Conservation (phyloP, 2,329 filamentous ascomycete species). For the Xylaria sp. region DNA sequence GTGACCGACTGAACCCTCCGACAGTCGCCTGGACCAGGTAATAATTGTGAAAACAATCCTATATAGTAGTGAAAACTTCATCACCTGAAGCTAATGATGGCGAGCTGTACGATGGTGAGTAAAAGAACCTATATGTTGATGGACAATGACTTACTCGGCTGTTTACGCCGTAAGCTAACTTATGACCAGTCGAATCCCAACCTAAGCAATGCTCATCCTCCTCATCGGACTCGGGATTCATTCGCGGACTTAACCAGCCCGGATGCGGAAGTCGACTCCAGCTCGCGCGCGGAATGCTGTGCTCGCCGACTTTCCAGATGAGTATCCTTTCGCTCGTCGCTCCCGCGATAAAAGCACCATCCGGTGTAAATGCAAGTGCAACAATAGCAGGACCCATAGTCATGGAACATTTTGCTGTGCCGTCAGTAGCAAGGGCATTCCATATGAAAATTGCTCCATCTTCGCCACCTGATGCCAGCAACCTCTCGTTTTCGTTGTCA, state of each 20-base stretch:
- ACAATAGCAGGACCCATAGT: constrained; percentile 69
- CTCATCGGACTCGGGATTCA: constrained; percentile 63
- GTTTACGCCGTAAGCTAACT: constrained; percentile 71
- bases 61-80: constrained; percentile 34
- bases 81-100: constrained; percentile 62
- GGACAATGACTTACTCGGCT: constrained; percentile 63
- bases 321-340: constrained; percentile 68
- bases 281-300: constrained; percentile 66
- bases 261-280: constrained; percentile 67
- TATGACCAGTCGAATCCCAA: constrained; percentile 71
- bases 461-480: constrained; percentile 70
- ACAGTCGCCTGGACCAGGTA: neutral
- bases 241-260: constrained; percentile 68
- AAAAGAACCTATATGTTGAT: neutral
- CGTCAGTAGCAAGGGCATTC: constrained; percentile 66
- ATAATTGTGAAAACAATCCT: constrained; percentile 13
- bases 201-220: constrained; percentile 70
- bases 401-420: constrained; percentile 67
- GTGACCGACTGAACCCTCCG: neutral
- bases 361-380: constrained; percentile 69
- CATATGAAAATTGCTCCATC: constrained; percentile 71
- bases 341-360: constrained; percentile 70
- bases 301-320: constrained; percentile 73
- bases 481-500: constrained; percentile 59
- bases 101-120: constrained; percentile 53